phyloP scores from a whole-genome alignment of 2,329 filamentous ascomycete genomes.

The Amesomyces nigricolor region DNA sequence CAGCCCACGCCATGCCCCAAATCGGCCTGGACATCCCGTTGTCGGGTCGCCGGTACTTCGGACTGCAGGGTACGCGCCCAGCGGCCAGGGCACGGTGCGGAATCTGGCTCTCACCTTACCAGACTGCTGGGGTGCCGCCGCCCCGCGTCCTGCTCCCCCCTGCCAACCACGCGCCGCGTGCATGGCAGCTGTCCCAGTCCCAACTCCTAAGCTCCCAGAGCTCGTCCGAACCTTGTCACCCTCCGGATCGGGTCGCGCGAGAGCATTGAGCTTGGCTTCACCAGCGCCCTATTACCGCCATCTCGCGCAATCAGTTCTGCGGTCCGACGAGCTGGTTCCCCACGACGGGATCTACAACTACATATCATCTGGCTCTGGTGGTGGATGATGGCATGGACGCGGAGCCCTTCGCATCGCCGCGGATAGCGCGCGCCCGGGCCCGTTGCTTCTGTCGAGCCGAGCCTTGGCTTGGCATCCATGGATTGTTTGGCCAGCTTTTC shows the following conservation, averaged over 20 bases:
- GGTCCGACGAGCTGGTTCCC: too few species aligned
- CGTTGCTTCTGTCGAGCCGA: background rate
- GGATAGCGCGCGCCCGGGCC: too few species aligned
- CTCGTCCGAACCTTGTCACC: background rate
- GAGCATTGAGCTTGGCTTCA: too few species aligned
- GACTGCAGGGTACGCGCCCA: constrained; percentile 12
- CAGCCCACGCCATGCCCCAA: background rate
- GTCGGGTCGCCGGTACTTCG: constrained; percentile 15
- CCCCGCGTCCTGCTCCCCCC: constrained; percentile 1
- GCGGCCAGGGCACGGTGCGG: background rate
- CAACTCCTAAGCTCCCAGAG: background rate
- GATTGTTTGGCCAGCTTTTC: background rate
- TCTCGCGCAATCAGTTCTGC: too few species aligned
- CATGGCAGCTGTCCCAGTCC: constrained; percentile 4
- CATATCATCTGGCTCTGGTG: background rate
- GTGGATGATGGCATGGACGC: too few species aligned
- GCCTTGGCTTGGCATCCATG: constrained; percentile 1
- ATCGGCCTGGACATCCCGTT: constrained; percentile 1
- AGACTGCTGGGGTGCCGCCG: background rate
- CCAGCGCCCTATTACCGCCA: too few species aligned
- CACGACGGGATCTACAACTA: too few species aligned
- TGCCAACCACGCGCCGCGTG: constrained; percentile 16
- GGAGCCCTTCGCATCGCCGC: too few species aligned
- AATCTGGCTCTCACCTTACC: too few species aligned
- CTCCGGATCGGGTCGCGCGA: too few species aligned